These are phyloP conservation scores for Eucalyptus pauciflora DNA, from an alignment of 345 rosid species.

Conservation along the genomic window DNA sequence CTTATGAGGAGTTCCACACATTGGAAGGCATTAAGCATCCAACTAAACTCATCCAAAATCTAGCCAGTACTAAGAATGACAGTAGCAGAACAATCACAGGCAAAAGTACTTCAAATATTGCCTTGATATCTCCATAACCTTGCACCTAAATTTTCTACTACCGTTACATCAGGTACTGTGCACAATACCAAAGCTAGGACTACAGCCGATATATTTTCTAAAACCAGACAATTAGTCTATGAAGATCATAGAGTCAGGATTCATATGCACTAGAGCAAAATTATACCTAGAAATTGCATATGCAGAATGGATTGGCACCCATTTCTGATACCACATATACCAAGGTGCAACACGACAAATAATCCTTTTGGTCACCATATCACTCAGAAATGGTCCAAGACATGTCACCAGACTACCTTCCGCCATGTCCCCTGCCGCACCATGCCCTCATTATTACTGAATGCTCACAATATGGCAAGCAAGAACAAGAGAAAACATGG, in stretches of 20 bases:
- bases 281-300: background rate
- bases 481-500: background rate
- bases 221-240: background rate
- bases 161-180: background rate
- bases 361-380: background rate
- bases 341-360: background rate
- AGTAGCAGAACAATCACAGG: background rate
- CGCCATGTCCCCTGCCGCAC: background rate
- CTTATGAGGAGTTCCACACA: background rate
- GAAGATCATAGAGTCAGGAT: background rate
- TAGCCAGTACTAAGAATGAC: background rate
- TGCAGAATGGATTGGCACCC: background rate
- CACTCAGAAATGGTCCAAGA: background rate
- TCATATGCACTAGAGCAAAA: background rate
- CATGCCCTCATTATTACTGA: background rate
- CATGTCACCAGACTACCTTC: background rate
- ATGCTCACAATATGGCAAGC: background rate
- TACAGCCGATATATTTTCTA: background rate
- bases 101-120: background rate
- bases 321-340: background rate
- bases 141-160: background rate
- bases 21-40: background rate
- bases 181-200: background rate
- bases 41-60: background rate
- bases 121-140: background rate